Evolutionary conservation across 2,329 filamentous ascomycete species (phyloP).

Genomic region (Xylaria arbuscula): DNA sequence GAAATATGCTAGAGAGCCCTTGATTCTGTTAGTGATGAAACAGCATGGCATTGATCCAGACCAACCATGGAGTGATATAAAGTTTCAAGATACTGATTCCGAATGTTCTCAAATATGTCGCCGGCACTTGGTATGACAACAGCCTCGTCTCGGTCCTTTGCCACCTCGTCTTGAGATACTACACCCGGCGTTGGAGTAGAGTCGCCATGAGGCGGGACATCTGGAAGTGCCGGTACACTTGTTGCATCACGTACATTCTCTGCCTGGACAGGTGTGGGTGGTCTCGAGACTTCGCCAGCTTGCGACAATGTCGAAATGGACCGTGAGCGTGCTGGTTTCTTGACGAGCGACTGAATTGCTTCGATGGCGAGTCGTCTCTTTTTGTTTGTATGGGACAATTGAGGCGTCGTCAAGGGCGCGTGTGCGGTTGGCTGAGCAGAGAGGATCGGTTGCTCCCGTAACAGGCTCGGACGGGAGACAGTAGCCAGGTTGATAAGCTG

Average conservation of each 20-base stretch:
- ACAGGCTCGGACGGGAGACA: constrained; percentile 53
- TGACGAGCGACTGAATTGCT: constrained; percentile 70
- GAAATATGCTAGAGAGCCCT: constrained; percentile 85
- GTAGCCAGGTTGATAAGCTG: constrained; percentile 64
- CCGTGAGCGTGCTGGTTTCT: constrained; percentile 60
- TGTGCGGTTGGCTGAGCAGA: constrained; percentile 38
- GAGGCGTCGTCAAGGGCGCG: constrained; percentile 56
- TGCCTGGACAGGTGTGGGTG: constrained; percentile 33
- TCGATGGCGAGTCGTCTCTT: constrained; percentile 70
- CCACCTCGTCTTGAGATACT: constrained; percentile 29
- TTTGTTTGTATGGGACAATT: constrained; percentile 62
- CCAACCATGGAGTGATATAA: constrained; percentile 72
- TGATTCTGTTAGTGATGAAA: constrained; percentile 54
- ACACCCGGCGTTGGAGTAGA: constrained; percentile 11
- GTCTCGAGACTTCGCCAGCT: constrained; percentile 22
- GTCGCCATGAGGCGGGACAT: not conserved
- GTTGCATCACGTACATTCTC: not conserved
- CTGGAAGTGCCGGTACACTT: not conserved
- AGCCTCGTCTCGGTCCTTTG: constrained; percentile 38
- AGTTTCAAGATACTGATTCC: constrained; percentile 68
- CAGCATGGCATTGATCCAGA: constrained; percentile 39
- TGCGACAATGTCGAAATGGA: constrained; percentile 51
- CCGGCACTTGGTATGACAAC: constrained; percentile 57
- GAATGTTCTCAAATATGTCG: constrained; percentile 68
- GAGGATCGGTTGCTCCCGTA: constrained; percentile 49